phyloP scores from a whole-genome alignment of 148 eudicot genomes.

The Polygonum maritimum region DNA sequence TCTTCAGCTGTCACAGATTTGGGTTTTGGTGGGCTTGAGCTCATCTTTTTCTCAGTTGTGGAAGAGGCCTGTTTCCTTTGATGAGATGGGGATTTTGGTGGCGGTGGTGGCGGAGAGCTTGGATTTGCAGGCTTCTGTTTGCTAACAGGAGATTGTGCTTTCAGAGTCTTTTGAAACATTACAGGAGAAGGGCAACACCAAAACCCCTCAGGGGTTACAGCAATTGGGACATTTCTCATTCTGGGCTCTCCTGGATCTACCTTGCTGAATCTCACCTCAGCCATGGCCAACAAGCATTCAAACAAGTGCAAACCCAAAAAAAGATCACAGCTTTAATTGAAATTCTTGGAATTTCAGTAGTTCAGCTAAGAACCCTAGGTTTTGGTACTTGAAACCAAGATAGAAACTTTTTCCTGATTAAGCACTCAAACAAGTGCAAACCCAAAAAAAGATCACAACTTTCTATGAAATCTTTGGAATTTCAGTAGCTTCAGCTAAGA shows the following conservation, averaged over 20 bases:
- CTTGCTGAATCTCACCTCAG: constrained; percentile 44
- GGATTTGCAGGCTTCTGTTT: constrained; percentile 38
- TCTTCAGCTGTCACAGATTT: constrained; percentile 27
- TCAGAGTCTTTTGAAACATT: constrained; percentile 59
- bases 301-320: neutral
- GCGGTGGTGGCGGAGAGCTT: constrained; percentile 13
- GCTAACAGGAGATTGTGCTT: constrained; percentile 40
- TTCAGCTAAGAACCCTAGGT: constrained; percentile 3
- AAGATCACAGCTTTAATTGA: neutral
- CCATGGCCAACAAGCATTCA: constrained; percentile 28
- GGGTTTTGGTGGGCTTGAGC: constrained; percentile 16
- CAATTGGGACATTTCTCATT: constrained; percentile 77
- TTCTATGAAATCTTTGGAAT: neutral
- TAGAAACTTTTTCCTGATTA: neutral
- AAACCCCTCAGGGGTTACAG: constrained; percentile 91
- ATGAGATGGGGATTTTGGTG: constrained; percentile 20
- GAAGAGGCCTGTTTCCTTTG: constrained; percentile 35
- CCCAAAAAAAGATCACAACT: constrained; percentile 1
- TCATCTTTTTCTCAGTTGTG: constrained; percentile 28
- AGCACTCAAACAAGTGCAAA: neutral
- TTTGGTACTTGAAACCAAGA: constrained; percentile 5
- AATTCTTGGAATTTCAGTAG: neutral
- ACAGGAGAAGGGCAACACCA: constrained; percentile 98
- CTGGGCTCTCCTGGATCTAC: constrained; percentile 52
- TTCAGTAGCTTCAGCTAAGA: neutral